phyloP scores from a whole-genome alignment of 1,284 basidiomycete genomes.

The Apiotrichum sp. region DNA sequence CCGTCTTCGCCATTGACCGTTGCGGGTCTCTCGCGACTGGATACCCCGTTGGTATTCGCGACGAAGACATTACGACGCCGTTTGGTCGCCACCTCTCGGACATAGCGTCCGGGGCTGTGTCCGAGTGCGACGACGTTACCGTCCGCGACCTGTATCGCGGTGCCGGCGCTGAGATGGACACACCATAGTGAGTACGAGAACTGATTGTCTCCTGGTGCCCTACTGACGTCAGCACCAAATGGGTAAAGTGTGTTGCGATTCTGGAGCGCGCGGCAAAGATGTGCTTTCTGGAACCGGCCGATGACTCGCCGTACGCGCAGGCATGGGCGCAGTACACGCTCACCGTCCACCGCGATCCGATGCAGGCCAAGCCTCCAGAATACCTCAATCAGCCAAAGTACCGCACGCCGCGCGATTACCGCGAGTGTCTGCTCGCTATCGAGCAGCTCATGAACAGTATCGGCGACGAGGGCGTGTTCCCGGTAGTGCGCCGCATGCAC shows the following conservation, averaged over 20 bases:
- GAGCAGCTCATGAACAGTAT: constrained; percentile 22
- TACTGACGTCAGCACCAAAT: constrained; percentile 12
- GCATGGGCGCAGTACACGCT: constrained; percentile 28
- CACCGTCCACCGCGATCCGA: constrained; percentile 14
- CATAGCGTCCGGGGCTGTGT: constrained; percentile 31
- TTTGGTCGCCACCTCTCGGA: constrained; percentile 31
- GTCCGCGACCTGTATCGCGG: constrained; percentile 33
- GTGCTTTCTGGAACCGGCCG: constrained; percentile 31
- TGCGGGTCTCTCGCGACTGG: constrained; percentile 36
- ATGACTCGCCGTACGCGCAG: constrained; percentile 31
- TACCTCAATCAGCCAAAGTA: constrained; percentile 40
- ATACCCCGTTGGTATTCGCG: constrained; percentile 29
- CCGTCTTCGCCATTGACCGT: constrained; percentile 33
- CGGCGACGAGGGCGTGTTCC: constrained; percentile 38
- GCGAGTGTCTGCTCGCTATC: constrained; percentile 29
- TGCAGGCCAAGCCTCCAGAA: constrained; percentile 20
- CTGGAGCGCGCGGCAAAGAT: constrained; percentile 40
- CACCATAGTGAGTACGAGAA: constrained; percentile 24
- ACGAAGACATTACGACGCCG: constrained; percentile 41
- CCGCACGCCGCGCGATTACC: constrained; percentile 31
- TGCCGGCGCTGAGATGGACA: constrained; percentile 18
- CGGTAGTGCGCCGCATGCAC: constrained; percentile 25
- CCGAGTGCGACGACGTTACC: constrained; percentile 32
- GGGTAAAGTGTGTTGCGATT: constrained; percentile 32
- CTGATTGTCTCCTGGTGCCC: background rate